Conservation (phyloP, 768 basidiomycete genomes). For the Tricholomella constricta region DNA sequence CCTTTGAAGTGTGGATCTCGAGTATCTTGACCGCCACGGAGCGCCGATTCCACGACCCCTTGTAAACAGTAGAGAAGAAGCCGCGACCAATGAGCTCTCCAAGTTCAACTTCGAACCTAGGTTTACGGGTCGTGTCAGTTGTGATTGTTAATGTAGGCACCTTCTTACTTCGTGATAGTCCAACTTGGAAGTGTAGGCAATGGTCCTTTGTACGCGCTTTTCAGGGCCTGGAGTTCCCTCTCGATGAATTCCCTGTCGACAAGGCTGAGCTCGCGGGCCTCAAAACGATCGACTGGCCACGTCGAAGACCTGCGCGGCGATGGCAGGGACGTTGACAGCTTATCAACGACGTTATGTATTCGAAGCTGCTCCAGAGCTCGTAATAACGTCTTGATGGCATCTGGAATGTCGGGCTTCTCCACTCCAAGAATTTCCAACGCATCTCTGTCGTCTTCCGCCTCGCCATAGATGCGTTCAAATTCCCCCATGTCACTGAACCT, state of each 20-base stretch:
- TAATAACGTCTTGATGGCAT: slow-evolving; percentile 58
- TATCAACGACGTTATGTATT: not conserved
- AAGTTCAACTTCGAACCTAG: slow-evolving; percentile 71
- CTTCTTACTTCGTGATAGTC: slow-evolving; percentile 70
- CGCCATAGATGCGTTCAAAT: slow-evolving; percentile 40
- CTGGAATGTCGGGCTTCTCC: slow-evolving; percentile 47
- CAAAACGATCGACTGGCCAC: slow-evolving; percentile 9
- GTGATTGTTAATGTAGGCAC: not conserved
- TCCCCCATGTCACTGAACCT: slow-evolving; percentile 40
- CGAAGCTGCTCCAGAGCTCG: slow-evolving; percentile 40
- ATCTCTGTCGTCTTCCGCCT: slow-evolving; percentile 39
- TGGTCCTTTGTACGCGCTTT: slow-evolving; percentile 1
- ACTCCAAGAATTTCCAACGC: slow-evolving; percentile 48
- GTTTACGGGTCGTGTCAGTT: slow-evolving; percentile 5
- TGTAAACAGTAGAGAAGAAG: slow-evolving; percentile 76
- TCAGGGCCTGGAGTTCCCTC: slow-evolving; percentile 5
- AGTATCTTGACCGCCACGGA: slow-evolving; percentile 75
- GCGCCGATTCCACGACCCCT: slow-evolving; percentile 65
- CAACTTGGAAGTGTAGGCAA: slow-evolving; percentile 56
- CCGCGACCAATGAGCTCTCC: slow-evolving; percentile 69
- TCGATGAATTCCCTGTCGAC: slow-evolving; percentile 7
- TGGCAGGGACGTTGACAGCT: slow-evolving; percentile 1
- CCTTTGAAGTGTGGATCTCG: slow-evolving; percentile 55
- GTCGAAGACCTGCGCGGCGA: slow-evolving; percentile 8
- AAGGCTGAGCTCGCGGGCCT: not conserved